Base-by-base conservation (phyloP, 257 asterid genomes). In the Penstemon barbatus region DNA sequence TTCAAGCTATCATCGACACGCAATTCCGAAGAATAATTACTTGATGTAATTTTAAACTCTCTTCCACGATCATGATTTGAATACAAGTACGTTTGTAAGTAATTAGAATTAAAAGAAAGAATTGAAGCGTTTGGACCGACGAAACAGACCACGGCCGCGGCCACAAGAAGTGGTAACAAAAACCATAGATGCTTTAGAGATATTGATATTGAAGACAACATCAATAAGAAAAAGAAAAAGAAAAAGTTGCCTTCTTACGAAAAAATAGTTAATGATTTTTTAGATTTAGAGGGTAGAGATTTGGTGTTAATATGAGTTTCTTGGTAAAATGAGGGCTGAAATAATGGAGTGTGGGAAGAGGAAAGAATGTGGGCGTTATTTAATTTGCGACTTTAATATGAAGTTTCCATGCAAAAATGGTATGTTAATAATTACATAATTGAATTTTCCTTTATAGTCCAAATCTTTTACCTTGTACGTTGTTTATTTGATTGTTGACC, bases 341-440 rank as follows among this genome's bases (percentile, higher is more conserved):
- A 25, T 25, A 25, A 25, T 25, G 33, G 33, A 25, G 33, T 25
- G 33, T 25, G 59, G 63, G 81, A 61, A 70, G 80, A 66, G 85
- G 70, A 84, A 81, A 74, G 85, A 75, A 74, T 71, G 41, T 46
- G 15, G 51, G 60, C 13, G 56, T 1, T 19, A 33, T 63, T 37
- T 37, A 25, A 25, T n/a, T 25, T 25, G 33, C 33, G 33, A 2
- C 33, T 25, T 25, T 25, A 25, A 25, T 25, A 25, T 25, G 33
- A 25, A 25, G 33, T 25, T 25, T 25, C 33, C 33, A 25, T 25
- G 33, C 33, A 25, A 25, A 25, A 25, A 25, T 25, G 33, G 2
- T 25, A 25, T 25, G 33, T 25, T 1, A 25, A 25, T 25, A 25
- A 25, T 2, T 25, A 25, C 1, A 25, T 25, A 25, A 25, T 25